Evolutionary conservation across 164 flowering plant species (phyloP), one percentile per base, ranked within the genome.

Genomic region (Brasenia schreberi): DNA sequence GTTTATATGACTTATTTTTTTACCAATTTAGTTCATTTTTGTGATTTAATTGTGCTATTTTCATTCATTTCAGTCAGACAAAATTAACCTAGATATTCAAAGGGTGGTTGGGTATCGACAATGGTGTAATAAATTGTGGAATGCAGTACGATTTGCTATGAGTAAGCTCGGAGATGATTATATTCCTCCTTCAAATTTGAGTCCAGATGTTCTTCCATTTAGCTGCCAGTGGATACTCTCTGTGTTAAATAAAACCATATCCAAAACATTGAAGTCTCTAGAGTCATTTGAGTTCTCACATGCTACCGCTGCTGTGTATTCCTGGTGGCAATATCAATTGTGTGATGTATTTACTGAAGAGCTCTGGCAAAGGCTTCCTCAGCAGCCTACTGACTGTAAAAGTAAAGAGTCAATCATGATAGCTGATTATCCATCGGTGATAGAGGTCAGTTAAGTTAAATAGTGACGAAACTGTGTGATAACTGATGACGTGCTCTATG

Each of bases 121-220:
- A 66, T 91, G 97, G 98, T 94, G 98, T 74, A 94, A 94, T 75
- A 94, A 94, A 68, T 68, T 94, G 58, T 94, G 98, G 98, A 91
- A 94, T 79, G 98, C 90, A 42, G 78, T 81, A 19, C 82, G 93
- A 58, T 94, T 94, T 77, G 97, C 97, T 12, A 86, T 94, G 94
- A 81, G 78, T 76, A 89, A 80, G 72, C 90, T 94, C 64, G 95
- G 95, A 68, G 89, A 83, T 68, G 83, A 76, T 68, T 91, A 87
- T 62, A 49, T 63, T 66, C 94, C 97, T 66, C 85, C 86, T 42
- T 12, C 66, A 12, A 69, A 67, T 65, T 60, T 85, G 17, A 67
- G n/a, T 42, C 76, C 78, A 18, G 75, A 78, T 11, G 63, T 62
- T 18, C 71, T 86, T 77, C 95, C 98, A 5, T 89, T 85, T 71